Evolutionary conservation across 805 yeast species (phyloP).

Genomic region (Zygoascus biomembranicola): DNA sequence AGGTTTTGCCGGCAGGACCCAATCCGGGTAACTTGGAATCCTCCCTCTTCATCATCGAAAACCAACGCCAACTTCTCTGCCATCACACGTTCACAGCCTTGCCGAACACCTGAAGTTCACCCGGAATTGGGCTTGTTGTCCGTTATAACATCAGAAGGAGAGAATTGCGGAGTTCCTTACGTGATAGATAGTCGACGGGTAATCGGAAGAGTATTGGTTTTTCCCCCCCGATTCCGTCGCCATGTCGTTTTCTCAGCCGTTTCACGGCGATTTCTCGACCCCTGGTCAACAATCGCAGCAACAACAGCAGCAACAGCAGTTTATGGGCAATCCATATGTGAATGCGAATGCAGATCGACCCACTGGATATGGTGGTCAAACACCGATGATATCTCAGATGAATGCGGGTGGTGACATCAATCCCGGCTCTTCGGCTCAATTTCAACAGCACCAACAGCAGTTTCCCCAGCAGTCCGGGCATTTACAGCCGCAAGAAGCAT

Average conservation of each 20-base stretch:
- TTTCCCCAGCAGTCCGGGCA: slow-evolving; percentile 15
- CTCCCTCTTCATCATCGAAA: no score
- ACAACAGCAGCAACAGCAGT: slow-evolving; percentile 27
- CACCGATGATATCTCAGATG: neutral
- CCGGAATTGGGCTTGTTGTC: no score
- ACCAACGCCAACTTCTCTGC: no score
- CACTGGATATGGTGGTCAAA: neutral
- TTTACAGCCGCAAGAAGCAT: slow-evolving; percentile 8
- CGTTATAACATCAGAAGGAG: neutral
- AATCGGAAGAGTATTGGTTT: neutral
- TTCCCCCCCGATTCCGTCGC: neutral
- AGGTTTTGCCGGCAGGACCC: no score
- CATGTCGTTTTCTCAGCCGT: neutral
- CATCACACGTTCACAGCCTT: no score
- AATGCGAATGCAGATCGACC: neutral
- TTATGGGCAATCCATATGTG: slow-evolving; percentile 20
- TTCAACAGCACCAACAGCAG: slow-evolving; percentile 18
- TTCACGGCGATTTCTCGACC: neutral
- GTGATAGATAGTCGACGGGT: neutral
- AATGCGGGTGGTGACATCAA: neutral
- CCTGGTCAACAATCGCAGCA: slow-evolving; percentile 17
- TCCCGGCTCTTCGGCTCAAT: neutral
- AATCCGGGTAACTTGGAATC: no score
- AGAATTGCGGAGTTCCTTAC: neutral
- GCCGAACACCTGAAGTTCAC: no score